Evolutionary conservation across 169 alveolate genomes (phyloP), one percentile per base, ranked within the genome.

Genomic region (Cryptosporidium baileyi): DNA sequence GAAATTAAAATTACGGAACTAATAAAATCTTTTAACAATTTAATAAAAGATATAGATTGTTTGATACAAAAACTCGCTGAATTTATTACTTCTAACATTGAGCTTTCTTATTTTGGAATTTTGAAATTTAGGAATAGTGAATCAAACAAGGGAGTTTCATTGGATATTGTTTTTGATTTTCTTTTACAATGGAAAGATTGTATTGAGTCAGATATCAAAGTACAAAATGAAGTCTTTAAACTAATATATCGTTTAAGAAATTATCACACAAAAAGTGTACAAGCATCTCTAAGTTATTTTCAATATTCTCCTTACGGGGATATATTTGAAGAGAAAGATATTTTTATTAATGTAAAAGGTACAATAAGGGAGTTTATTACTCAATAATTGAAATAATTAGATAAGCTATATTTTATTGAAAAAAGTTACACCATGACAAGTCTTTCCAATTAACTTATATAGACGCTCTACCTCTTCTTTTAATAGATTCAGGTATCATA

Each of bases 401-500:
- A n/a, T n/a, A n/a, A n/a, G n/a, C n/a, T n/a, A 63, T 30, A n/a
- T 17, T 2, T 24, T 47, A 24, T 63, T 51, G 19, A 40, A 36
- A 34, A 36, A 74, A 54, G 11, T 30, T 8, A 22, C 24, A 40
- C 32, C 36, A 52, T 51, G 32, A 26, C 52, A 15, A 19, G 13
- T 30, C 51, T 36, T 17, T n/a, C n/a, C n/a, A n/a, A n/a, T n/a
- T 5, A 3, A 32, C 34, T 61, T 74, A 74, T 26, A 74, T 54
- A n/a, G 85, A 74, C n/a, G 85, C 85, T 51, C 85, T 74, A n/a
- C 67, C 67, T 26, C 67, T 74, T 74, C 85, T 51, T 74, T 74
- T 74, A 41, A 74, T 59, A 38, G 67, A 54, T 24, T 74, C 85
- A 13, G 63, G 85, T 54, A 74, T 40, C 51, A 43, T 26, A 9